Percentiles rank a stretch among this genome's conserved stretches.
Conservation (phyloP, 129 eudicot genomes). For the Glebionis coronaria region DNA sequence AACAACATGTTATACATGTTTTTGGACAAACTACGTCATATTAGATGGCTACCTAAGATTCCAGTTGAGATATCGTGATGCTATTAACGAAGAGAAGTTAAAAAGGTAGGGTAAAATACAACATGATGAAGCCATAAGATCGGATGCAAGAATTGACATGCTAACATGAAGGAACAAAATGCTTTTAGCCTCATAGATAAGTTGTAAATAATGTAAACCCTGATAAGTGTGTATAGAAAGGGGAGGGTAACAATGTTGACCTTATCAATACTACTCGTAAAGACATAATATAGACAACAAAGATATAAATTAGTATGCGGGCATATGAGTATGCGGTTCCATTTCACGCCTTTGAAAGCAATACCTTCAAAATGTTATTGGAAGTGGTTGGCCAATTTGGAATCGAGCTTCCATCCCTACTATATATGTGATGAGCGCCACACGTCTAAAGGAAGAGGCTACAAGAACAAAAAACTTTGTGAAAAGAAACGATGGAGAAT, state of each 20-base stretch:
- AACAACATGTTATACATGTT: background rate
- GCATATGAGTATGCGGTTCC: background rate
- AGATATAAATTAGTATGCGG: background rate
- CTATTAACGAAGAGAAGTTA: background rate
- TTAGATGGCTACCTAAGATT: background rate
- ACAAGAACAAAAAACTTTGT: too few relatives aligned
- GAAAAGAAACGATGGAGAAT: too few relatives aligned
- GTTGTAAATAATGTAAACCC: background rate
- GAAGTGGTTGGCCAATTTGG: too few relatives aligned
- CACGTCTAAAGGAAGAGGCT: too few relatives aligned
- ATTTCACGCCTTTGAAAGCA: too few relatives aligned
- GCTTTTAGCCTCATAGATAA: background rate
- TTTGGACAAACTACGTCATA: background rate
- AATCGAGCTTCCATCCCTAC: too few relatives aligned
- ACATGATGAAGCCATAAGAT: conserved; percentile 2
- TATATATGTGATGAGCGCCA: too few relatives aligned
- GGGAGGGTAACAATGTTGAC: background rate
- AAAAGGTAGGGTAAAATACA: background rate
- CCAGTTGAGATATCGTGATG: background rate
- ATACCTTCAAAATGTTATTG: too few relatives aligned
- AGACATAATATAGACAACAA: background rate
- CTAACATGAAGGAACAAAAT: background rate
- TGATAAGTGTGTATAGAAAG: background rate
- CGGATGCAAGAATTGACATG: background rate
- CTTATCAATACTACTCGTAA: background rate